Evolutionary conservation across 192 early-diverging fungal species (phyloP), one percentile per base, ranked within the genome.

Genomic region (Backusella parvicylindrica): DNA sequence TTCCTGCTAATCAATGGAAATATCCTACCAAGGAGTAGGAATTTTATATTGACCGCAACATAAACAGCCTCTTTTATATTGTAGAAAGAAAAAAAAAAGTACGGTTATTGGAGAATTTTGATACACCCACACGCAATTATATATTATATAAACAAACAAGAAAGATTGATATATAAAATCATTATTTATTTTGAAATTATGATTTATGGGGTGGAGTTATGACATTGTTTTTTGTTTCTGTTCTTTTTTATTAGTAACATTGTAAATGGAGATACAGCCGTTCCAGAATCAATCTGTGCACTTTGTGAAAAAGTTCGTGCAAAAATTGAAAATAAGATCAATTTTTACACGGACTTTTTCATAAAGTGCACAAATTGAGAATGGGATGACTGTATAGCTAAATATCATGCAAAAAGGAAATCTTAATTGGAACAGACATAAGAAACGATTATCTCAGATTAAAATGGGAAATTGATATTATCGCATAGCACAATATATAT

Each of bases 1-100:
- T 85, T 32, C 94, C 95, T 67, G 86, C 89, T 38, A 92, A 91
- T 64, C 95, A 97, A 80, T 97, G 95, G 95, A 87, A 88, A 74
- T 94, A 92, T 18, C 68, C 68, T 26, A 69, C 68, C 28, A 69
- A 69, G 28, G 68, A 69, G 1, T 69, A 69, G 30, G 43, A 15
- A 26, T 2, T 5, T 12, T 12, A 21, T 9, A 56, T 47, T 47
- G 43, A 56, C 12, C 21, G 6, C 18, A 60, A 30, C 21, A 60
- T 26, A 65, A n/a, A 32, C 63, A 64, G 9, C 16, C 64, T 66
- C 31, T 68, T 67, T 35, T 68, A 37, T 68, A 13, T 68, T 36
- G 32, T 68, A 38, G 66, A 37, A 37, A 16, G 21, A 37, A 13
- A 60, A 28, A 60, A 12, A 60, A 3, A 28, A 26, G 3, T 60